phyloP scores from a whole-genome alignment of 768 basidiomycete genomes.

The Imleria badia region DNA sequence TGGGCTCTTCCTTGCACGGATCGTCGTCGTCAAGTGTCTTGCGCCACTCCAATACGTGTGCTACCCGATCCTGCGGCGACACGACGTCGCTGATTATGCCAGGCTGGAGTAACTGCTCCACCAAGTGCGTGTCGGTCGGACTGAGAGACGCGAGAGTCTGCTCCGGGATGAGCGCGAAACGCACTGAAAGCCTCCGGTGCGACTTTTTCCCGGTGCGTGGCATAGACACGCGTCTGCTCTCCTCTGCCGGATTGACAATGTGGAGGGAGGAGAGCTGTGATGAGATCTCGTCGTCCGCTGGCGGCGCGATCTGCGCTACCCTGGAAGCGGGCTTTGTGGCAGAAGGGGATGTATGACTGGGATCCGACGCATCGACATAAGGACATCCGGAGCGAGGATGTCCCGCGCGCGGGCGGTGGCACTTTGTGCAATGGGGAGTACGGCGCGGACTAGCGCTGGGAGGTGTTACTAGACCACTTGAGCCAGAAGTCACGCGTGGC shows the following conservation, averaged over 20 bases:
- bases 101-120: slow-evolving; percentile 46
- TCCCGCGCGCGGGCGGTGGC: slow-evolving; percentile 51
- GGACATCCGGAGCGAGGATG: slow-evolving; percentile 68
- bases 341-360: slow-evolving; percentile 18
- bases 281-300: slow-evolving; percentile 32
- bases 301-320: not conserved
- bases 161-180: slow-evolving; percentile 32
- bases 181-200: slow-evolving; percentile 30
- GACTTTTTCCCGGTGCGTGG: slow-evolving; percentile 3
- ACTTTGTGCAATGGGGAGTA: slow-evolving; percentile 52
- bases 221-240: slow-evolving; percentile 6
- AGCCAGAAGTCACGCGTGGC: slow-evolving; percentile 10
- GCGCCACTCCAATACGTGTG: slow-evolving; percentile 27
- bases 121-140: slow-evolving; percentile 44
- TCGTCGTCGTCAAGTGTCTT: slow-evolving; percentile 35
- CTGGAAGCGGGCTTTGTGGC: slow-evolving; percentile 4
- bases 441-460: slow-evolving; percentile 47
- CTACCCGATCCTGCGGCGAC: slow-evolving; percentile 28
- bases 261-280: slow-evolving; percentile 49
- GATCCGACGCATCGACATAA: slow-evolving; percentile 32
- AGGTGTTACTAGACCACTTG: slow-evolving; percentile 21
- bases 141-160: slow-evolving; percentile 53
- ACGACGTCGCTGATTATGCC: slow-evolving; percentile 35
- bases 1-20: slow-evolving; percentile 31
- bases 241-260: slow-evolving; percentile 32